Base-by-base conservation (phyloP, 305 asterid genomes). In the Fraxinus paxiana region DNA sequence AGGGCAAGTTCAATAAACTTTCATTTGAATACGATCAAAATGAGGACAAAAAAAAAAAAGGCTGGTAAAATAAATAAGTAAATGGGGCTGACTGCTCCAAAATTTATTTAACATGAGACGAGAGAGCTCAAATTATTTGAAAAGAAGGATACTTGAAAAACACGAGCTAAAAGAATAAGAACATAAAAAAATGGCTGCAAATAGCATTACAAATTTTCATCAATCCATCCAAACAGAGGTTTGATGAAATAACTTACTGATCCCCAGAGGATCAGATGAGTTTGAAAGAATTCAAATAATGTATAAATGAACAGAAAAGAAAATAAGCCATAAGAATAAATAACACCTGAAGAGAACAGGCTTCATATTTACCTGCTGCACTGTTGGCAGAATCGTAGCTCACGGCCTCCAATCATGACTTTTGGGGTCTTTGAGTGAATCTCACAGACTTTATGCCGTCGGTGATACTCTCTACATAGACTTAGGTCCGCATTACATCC, bases 381-480 rank as follows among this genome's bases (percentile, higher is more conserved):
- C 56, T 95, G 98, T 63, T 95, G 98, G 88, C 98, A 95, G 82
- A 93, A 95, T 0, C 97, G 93, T 71, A 87, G 97, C 82, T 91
- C 94, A 34, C 90, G 90, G 48, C 97, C 97, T 1, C 78, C 89
- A 71, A 95, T 91, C 0, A 91, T 85, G 31, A 95, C 98, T 82
- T 73, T 91, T 0, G 98, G 79, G 0, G 97, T 86, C 89, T 95
- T 95, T 0, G 98, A 95, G 88, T 95, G 98, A 37, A 20, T 38
- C 83, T 93, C 97, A 10, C 98, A 95, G 34, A 95, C 98, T 81
- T 93, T 93, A 77, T 95, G 98, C 4, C 98, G 88, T 8, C 98
- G 81, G 86, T 95, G 97, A 84, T 95, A 95, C 76, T 95, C 98
- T 43, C 98, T 86, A 78, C 98, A 95, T 33, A 78, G 86, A 79